Conservation (phyloP, 768 basidiomycete genomes). For the Termitomyces sp. region DNA sequence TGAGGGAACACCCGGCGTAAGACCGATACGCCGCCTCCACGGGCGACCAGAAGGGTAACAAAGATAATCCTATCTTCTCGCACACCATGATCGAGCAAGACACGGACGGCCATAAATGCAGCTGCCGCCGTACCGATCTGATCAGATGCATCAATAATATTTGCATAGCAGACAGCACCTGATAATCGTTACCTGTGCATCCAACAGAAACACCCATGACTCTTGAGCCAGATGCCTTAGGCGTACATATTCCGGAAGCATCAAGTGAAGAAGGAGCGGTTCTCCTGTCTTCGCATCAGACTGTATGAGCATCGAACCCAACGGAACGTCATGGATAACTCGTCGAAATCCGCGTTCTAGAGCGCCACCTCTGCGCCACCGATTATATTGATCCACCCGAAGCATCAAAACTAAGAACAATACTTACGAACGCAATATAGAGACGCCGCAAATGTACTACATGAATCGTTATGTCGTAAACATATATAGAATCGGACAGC, state of each 20-base stretch:
- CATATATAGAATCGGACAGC: not conserved
- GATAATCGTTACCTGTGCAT: conserved; percentile 60
- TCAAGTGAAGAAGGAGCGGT: conserved; percentile 77
- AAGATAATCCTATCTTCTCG: conserved; percentile 82
- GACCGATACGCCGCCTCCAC: conserved; percentile 72
- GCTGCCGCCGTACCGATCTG: conserved; percentile 93
- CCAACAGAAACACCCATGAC: conserved; percentile 82
- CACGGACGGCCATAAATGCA: conserved; percentile 92
- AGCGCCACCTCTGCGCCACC: conserved; percentile 65
- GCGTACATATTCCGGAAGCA: conserved; percentile 73
- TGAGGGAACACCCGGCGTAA: conserved; percentile 79
- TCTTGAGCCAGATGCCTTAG: conserved; percentile 56
- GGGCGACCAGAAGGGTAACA: conserved; percentile 82
- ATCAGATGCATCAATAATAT: not conserved
- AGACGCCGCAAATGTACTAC: conserved; percentile 81
- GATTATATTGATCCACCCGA: conserved; percentile 3
- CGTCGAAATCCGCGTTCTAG: conserved; percentile 88
- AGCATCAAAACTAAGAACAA: not conserved
- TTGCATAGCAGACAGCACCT: not conserved
- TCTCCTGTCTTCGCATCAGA: conserved; percentile 82
- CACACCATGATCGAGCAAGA: conserved; percentile 90
- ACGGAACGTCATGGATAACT: conserved; percentile 77
- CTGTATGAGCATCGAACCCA: conserved; percentile 90
- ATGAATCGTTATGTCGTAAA: not conserved
- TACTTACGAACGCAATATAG: conserved; percentile 81